Evolutionary conservation across 805 yeast species (phyloP).

Genomic region (Sugiyamaella boreocaroliniensis): DNA sequence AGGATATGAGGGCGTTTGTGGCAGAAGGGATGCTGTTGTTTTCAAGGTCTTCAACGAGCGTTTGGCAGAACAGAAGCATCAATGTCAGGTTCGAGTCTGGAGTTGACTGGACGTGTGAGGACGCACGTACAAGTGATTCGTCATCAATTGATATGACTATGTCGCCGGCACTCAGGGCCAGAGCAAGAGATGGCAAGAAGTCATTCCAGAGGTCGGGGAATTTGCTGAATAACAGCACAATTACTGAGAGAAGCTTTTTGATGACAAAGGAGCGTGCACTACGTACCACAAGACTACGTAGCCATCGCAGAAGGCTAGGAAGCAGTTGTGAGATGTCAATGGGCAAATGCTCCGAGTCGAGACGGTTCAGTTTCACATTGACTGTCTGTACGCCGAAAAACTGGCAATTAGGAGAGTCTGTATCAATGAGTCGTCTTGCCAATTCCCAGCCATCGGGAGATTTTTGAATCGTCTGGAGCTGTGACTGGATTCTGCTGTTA

Average conservation of each 20-base stretch:
- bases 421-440: slow-evolving; percentile 47
- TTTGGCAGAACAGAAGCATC: slow-evolving; percentile 21
- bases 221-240: slow-evolving; percentile 43
- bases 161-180: not conserved
- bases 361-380: slow-evolving; percentile 49
- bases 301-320: slow-evolving; percentile 19
- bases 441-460: slow-evolving; percentile 49
- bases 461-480: slow-evolving; percentile 54
- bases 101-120: not conserved
- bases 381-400: slow-evolving; percentile 80
- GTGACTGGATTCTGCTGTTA: slow-evolving; percentile 39
- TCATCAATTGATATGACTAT: not conserved
- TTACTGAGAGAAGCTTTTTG: slow-evolving; percentile 51
- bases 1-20: slow-evolving; percentile 1
- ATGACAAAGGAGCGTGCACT: slow-evolving; percentile 37
- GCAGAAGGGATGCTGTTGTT: not conserved
- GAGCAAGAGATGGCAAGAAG: slow-evolving; percentile 23
- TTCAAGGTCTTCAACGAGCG: slow-evolving; percentile 25
- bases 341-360: slow-evolving; percentile 5
- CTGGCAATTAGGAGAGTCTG: slow-evolving; percentile 34
- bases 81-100: slow-evolving; percentile 7
- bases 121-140: not conserved
- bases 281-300: slow-evolving; percentile 9
- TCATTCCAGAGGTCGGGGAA: slow-evolving; percentile 35
- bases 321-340: slow-evolving; percentile 11